Evolutionary conservation across 352 stramenopile species (phyloP), one percentile per base, ranked within the genome.

Genomic region (Globisporangium nunn): DNA sequence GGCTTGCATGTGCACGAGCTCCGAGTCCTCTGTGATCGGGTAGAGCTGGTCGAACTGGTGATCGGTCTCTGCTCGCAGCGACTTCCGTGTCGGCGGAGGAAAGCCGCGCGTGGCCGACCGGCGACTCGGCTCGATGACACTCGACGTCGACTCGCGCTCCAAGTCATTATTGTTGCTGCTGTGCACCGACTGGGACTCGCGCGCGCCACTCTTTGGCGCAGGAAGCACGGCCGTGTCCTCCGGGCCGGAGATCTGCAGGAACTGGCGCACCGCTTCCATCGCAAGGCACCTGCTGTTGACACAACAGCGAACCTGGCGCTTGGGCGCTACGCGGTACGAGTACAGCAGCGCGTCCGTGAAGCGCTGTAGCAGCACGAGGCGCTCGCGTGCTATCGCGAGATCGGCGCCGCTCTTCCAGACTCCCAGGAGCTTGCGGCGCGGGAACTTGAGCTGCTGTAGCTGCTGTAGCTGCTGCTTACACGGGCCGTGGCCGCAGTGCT

Each of bases 271-370:
- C 8, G 64, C 55, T 23, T 50, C 61, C 10, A 87, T 60, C 17
- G 83, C 55, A 14, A 51, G 40, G 54, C 80, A 92, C 37, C 79
- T 54, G 12, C 63, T 58, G 51, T 85, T 81, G 45, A 84, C 66
- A 51, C 82, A 92, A 50, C 68, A 75, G 14, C 77, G 77, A 54
- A 81, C 56, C 33, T 86, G 72, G 10, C 80, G 77, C 33, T 72
- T 74, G 0, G 70, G 59, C 0, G 74, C 66, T 18, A 56, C 58
- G 45, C 71, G 74, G 62, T 86, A 90, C 15, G 81, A 64, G 7
- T 70, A 59, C 11, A 90, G 64, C 28, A 85, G 48, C 14, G 68
- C 65, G 29, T 86, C 67, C 6, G 87, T 51, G 37, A 88, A 90
- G 17, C 68, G 55, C 50, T 90, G 73, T 1, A 90, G 64, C 45